phyloP scores from a whole-genome alignment of 495 filamentous ascomycete species.

The Chaetomium fimeti region DNA sequence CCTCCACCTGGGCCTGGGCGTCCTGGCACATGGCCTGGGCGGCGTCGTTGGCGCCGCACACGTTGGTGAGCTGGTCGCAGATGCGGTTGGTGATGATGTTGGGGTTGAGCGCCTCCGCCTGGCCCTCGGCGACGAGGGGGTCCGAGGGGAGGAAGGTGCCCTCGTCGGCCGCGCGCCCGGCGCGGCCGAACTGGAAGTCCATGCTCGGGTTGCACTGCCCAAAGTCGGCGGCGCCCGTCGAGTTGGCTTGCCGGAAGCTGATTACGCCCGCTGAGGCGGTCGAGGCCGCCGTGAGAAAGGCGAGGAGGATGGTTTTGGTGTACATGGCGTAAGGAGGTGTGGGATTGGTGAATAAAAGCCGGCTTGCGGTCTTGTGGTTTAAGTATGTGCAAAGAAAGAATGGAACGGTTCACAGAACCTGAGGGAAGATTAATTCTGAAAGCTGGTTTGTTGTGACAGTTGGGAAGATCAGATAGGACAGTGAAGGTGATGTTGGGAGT shows the following conservation, averaged over 20 bases:
- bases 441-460: conserved; percentile 19
- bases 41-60: conserved; percentile 56
- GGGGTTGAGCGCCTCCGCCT: conserved; percentile 56
- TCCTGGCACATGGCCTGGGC: conserved; percentile 46
- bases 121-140: conserved; percentile 51
- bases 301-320: conserved; percentile 33
- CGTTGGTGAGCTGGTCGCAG: conserved; percentile 58
- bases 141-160: conserved; percentile 52
- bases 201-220: conserved; percentile 57
- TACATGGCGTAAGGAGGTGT: conserved; percentile 28
- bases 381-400: conserved; percentile 27
- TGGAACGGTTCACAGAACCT: conserved; percentile 30
- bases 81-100: conserved; percentile 66
- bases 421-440: conserved; percentile 32
- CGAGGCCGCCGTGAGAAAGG: conserved; percentile 34
- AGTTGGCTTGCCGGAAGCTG: conserved; percentile 34
- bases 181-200: conserved; percentile 54
- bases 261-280: conserved; percentile 33
- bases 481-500: neutral
- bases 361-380: conserved; percentile 30
- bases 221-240: conserved; percentile 46
- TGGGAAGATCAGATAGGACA: neutral
- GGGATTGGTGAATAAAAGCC: conserved; percentile 31
- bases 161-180: conserved; percentile 33
- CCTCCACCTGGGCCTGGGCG: conserved; percentile 44